A percentile compares a stretch with the other conserved stretches of the same genome.
These are phyloP conservation scores for Cenchrus fungigraminus DNA, from an alignment of 176 grass and related monocot genomes.

Conservation along the genomic window DNA sequence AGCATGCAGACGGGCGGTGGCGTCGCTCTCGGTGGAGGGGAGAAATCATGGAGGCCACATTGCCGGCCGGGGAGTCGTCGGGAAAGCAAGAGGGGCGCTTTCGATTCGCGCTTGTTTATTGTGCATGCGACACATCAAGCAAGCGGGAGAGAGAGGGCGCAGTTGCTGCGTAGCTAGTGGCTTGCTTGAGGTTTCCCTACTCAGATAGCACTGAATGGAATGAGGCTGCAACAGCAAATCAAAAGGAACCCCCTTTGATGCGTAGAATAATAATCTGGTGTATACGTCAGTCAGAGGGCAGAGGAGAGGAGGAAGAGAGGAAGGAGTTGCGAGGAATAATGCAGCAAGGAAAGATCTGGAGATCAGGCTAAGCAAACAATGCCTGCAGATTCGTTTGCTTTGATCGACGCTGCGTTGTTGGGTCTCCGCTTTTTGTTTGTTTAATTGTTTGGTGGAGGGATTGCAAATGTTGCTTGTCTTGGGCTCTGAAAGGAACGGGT, in stretches of 20 bases:
- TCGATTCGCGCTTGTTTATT: conserved; percentile 14
- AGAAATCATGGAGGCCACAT: conserved; percentile 9
- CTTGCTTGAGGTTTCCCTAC: conserved; percentile 44
- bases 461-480: background rate
- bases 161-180: conserved; percentile 20
- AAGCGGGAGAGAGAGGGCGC: background rate
- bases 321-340: background rate
- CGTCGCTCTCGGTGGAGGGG: conserved; percentile 18
- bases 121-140: background rate
- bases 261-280: conserved; percentile 5
- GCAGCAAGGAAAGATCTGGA: conserved; percentile 19
- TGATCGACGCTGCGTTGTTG: background rate
- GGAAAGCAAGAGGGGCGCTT: conserved; percentile 23
- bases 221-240: conserved; percentile 2
- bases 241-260: background rate
- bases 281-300: background rate
- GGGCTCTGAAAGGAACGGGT: background rate
- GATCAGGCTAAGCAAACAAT: conserved; percentile 35
- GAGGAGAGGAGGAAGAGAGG: background rate
- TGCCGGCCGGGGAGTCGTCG: background rate
- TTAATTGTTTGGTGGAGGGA: background rate
- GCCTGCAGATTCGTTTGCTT: background rate
- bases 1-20: background rate
- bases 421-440: background rate
- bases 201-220: conserved; percentile 51